Evolutionary conservation across 805 yeast species (phyloP).

Genomic region (Millerago galiae): DNA sequence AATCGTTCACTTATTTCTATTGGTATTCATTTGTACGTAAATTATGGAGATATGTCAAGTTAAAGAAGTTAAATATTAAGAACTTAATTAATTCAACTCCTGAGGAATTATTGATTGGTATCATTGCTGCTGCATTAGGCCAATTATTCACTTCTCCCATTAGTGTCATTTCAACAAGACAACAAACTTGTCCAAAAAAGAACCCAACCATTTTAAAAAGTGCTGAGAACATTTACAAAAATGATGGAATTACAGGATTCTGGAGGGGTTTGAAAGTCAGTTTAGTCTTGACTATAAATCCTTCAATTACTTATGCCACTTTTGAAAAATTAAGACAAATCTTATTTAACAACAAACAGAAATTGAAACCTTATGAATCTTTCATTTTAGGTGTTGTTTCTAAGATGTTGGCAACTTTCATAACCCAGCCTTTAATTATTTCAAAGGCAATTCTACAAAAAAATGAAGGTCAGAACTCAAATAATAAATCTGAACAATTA

Average conservation of each 20-base stretch:
- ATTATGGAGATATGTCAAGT: slow-evolving; percentile 32
- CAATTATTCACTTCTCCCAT: slow-evolving; percentile 81
- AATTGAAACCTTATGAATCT: slow-evolving; percentile 55
- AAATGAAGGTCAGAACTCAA: slow-evolving; percentile 14
- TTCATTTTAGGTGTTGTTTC: slow-evolving; percentile 74
- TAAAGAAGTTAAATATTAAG: slow-evolving; percentile 27
- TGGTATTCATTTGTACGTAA: slow-evolving; percentile 75
- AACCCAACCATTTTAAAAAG: slow-evolving; percentile 32
- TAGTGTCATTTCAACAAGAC: slow-evolving; percentile 61
- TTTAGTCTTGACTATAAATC: slow-evolving; percentile 70
- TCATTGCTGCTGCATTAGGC: slow-evolving; percentile 76
- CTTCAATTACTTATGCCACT: slow-evolving; percentile 81
- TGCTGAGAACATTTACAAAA: slow-evolving; percentile 45
- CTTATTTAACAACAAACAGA: slow-evolving; percentile 28
- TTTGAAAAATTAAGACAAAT: slow-evolving; percentile 59
- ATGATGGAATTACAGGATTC: slow-evolving; percentile 64
- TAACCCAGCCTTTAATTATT: slow-evolving; percentile 80
- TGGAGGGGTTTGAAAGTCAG: slow-evolving; percentile 85
- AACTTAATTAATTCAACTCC: slow-evolving; percentile 40
- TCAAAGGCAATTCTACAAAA: slow-evolving; percentile 77
- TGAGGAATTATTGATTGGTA: slow-evolving; percentile 68
- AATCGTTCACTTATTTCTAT: slow-evolving; percentile 78
- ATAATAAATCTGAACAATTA: slow-evolving; percentile 36
- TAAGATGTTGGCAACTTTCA: slow-evolving; percentile 70
- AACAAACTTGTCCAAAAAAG: slow-evolving; percentile 43